Evolutionary conservation across 805 yeast genomes (phyloP), one percentile per base, ranked within the genome.

Genomic region (Scheffersomyces spartinae): DNA sequence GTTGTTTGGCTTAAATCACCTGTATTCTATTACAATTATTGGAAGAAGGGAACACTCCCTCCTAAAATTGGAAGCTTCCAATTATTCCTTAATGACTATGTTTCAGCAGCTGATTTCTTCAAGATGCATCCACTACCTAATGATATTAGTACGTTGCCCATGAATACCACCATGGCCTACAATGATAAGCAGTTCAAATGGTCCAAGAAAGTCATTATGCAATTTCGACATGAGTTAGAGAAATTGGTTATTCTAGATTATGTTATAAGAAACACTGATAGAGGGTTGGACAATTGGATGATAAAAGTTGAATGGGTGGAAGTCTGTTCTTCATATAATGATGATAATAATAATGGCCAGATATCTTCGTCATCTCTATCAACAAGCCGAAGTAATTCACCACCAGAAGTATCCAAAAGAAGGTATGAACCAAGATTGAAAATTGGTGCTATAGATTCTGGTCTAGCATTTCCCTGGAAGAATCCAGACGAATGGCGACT

Each of bases 401-500:
- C n/a, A n/a, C n/a, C n/a, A n/a, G n/a, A n/a, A n/a, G n/a, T n/a
- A n/a, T n/a, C n/a, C n/a, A n/a, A n/a, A n/a, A 7, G n/a, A n/a
- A n/a, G n/a, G n/a, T n/a, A n/a, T n/a, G n/a, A 34, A 9, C 76
- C 77, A 0, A 29, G 20, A 1, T 31, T 78, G 9, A 61, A 55
- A 26, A 57, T 78, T 16, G 84, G 82, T 3, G 88, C 86, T 1
- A 78, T 78, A 23, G 86, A 78, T 39, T 74, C 81, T 9, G 85
- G 85, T 0, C 53, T 78, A 16, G 63, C 85, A 0, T 77, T 74
- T 38, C 86, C 88, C 4, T 78, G 84, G 84, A 77, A 78, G 39
- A 83, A 76, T 35, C 86, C 86, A 0, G 81, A 78, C 46, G 84
- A 76, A 40, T 76, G 85, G 83, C 51, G 86, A 28, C 73, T 82